Percentiles rank a stretch among this genome's conserved stretches.
Evolutionary conservation across 176 grass and related monocot genomes (phyloP).

Genomic region (Cenchrus fungigraminus): DNA sequence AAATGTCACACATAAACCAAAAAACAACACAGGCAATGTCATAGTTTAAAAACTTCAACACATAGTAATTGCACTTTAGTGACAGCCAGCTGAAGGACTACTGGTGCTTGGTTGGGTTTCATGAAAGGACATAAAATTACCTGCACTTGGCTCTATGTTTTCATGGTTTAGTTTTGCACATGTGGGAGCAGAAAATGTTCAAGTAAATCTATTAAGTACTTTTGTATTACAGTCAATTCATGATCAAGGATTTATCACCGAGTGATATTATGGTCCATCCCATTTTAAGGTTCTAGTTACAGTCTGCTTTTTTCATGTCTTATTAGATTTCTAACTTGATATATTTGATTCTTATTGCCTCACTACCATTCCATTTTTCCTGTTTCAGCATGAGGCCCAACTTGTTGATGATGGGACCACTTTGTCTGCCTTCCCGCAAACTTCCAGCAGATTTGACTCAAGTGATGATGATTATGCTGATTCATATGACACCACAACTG

Average conservation of each 20-base stretch:
- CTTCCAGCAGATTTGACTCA: conserved; percentile 73
- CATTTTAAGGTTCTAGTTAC: background rate
- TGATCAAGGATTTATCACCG: conserved; percentile 14
- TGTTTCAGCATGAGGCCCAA: conserved; percentile 78
- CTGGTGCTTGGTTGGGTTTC: conserved; percentile 11
- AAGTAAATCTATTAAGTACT: conserved; percentile 19
- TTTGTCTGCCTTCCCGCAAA: conserved; percentile 77
- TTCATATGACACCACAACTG: conserved; percentile 80
- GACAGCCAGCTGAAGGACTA: conserved; percentile 9
- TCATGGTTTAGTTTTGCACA: conserved; percentile 11
- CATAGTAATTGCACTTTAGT: conserved; percentile 10
- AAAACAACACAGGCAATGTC: background rate
- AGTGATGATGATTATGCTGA: conserved; percentile 91
- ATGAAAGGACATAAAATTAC: background rate
- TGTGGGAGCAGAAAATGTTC: conserved; percentile 6
- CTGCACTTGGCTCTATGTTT: conserved; percentile 8
- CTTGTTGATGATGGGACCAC: conserved; percentile 78
- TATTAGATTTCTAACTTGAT: conserved; percentile 19
- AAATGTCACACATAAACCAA: conserved; percentile 4
- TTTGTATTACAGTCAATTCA: conserved; percentile 14
- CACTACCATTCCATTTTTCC: background rate
- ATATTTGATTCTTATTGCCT: conserved; percentile 24
- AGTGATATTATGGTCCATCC: conserved; percentile 9
- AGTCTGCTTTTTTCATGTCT: conserved; percentile 9
- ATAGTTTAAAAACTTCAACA: conserved; percentile 1